Evolutionary conservation across 345 rosid genomes (phyloP).

Genomic region (Combretum micranthum): DNA sequence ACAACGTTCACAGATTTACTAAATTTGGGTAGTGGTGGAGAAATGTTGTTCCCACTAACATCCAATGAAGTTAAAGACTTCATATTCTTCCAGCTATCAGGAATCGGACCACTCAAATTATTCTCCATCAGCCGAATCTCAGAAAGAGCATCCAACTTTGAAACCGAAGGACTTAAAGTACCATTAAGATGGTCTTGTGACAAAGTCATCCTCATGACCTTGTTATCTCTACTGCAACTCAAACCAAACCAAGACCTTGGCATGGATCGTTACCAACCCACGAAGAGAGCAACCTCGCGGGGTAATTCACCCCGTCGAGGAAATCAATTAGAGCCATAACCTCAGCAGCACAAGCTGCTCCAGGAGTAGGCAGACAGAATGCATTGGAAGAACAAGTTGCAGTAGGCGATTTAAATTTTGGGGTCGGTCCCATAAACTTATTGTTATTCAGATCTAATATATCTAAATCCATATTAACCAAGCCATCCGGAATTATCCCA

Average conservation of each 20-base stretch:
- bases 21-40: conserved; percentile 53
- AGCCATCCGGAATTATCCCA: conserved; percentile 53
- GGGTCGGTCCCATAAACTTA: conserved; percentile 67
- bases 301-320: conserved; percentile 51
- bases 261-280: conserved; percentile 72
- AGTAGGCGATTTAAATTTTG: conserved; percentile 37
- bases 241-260: conserved; percentile 46
- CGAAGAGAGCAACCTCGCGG: conserved; percentile 38
- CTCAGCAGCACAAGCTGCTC: conserved; percentile 41
- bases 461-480: conserved; percentile 39
- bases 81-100: conserved; percentile 51
- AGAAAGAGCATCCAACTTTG: conserved; percentile 34
- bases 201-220: conserved; percentile 32
- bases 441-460: conserved; percentile 60
- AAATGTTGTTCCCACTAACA: conserved; percentile 49
- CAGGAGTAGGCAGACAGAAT: conserved; percentile 46
- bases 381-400: conserved; percentile 31
- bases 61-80: conserved; percentile 42
- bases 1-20: conserved; percentile 20
- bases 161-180: conserved; percentile 54
- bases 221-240: conserved; percentile 19
- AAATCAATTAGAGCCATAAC: conserved; percentile 62
- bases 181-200: conserved; percentile 50
- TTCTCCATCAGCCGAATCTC: conserved; percentile 41
- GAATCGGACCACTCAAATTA: conserved; percentile 40